phyloP scores from a whole-genome alignment of 2,329 filamentous ascomycete genomes.

The Aspergillus jensenii region DNA sequence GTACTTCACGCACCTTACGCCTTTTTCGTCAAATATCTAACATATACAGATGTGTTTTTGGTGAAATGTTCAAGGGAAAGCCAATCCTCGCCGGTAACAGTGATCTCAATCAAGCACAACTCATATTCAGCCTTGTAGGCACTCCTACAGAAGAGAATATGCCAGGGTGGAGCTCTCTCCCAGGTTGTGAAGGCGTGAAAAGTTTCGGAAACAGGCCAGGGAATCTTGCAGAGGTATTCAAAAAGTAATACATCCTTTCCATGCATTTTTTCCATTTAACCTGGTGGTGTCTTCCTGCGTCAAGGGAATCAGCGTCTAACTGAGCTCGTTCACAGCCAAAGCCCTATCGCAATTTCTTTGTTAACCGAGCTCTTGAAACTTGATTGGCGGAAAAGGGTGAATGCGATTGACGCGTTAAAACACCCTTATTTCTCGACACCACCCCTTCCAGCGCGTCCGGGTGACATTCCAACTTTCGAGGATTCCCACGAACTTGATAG shows the following conservation, averaged over 20 bases:
- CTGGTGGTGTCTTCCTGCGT: neutral
- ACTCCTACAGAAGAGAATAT: slow-evolving; percentile 86
- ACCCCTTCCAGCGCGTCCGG: slow-evolving; percentile 76
- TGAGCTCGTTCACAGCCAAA: slow-evolving; percentile 49
- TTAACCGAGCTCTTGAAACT: slow-evolving; percentile 80
- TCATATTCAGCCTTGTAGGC: slow-evolving; percentile 92
- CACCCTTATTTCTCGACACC: slow-evolving; percentile 85
- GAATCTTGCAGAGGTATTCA: slow-evolving; percentile 72
- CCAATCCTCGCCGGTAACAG: slow-evolving; percentile 89
- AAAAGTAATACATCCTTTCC: slow-evolving; percentile 53
- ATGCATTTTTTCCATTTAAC: neutral
- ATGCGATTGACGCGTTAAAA: slow-evolving; percentile 88
- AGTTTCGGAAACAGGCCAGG: slow-evolving; percentile 61
- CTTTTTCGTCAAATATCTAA: slow-evolving; percentile 15
- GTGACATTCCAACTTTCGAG: slow-evolving; percentile 86
- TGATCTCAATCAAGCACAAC: slow-evolving; percentile 83
- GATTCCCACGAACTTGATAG: slow-evolving; percentile 97
- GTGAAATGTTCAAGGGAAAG: slow-evolving; percentile 93
- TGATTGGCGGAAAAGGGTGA: slow-evolving; percentile 85
- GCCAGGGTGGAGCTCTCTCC: slow-evolving; percentile 84
- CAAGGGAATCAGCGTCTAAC: slow-evolving; percentile 17
- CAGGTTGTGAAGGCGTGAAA: slow-evolving; percentile 74
- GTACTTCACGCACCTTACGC: slow-evolving; percentile 48
- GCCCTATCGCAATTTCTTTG: slow-evolving; percentile 72
- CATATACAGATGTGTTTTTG: slow-evolving; percentile 80